These are phyloP conservation scores for Delitschia confertaspora DNA, from an alignment of 495 filamentous ascomycete species.

Conservation along the genomic window DNA sequence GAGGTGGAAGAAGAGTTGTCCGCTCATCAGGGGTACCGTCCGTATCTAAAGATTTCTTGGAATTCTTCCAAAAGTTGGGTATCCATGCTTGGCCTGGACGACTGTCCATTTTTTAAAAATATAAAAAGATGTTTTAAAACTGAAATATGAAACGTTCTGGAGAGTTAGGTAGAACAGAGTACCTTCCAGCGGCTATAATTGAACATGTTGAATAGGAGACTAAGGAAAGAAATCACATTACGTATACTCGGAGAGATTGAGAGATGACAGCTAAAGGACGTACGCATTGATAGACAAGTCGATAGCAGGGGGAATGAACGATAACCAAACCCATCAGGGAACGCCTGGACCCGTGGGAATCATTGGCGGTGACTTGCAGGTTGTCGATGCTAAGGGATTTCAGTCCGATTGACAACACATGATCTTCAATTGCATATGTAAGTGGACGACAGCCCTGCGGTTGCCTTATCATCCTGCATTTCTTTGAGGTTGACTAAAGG, in stretches of 20 bases:
- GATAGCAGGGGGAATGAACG: neutral
- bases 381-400: neutral
- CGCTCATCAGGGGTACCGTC: conserved; percentile 23
- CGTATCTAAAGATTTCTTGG: conserved; percentile 15
- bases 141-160: neutral
- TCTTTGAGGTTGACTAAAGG: conserved; percentile 17
- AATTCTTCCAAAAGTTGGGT: conserved; percentile 27
- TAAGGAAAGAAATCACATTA: neutral
- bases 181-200: neutral
- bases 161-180: conserved; percentile 3
- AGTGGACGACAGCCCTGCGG: conserved; percentile 3
- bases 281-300: neutral
- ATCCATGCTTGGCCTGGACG: conserved; percentile 31
- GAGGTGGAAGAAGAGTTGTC: conserved; percentile 26
- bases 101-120: conserved; percentile 25
- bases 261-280: neutral
- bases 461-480: conserved; percentile 24
- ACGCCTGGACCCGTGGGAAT: neutral
- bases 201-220: neutral
- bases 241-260: neutral
- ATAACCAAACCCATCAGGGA: neutral
- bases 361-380: neutral
- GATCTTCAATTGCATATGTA: neutral
- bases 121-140: neutral
- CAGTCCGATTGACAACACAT: conserved; percentile 17